Conservation (phyloP, 768 basidiomycete species). For the Clitopilus hobsonii region DNA sequence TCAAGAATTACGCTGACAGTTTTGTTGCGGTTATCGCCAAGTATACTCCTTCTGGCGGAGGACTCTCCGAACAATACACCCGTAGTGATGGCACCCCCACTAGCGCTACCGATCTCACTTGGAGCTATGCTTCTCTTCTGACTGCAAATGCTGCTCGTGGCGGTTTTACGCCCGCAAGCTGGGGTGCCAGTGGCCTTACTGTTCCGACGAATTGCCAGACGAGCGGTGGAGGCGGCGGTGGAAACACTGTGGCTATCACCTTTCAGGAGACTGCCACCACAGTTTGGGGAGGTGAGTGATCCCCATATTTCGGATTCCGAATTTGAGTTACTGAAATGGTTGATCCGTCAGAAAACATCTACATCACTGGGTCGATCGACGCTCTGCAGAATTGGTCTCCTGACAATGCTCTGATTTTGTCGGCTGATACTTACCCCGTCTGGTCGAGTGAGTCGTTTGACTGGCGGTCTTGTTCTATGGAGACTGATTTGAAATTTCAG, state of each 20-base stretch:
- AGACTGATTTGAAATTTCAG: conserved; percentile 25
- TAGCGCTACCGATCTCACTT: conserved; percentile 66
- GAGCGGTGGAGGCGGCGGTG: conserved; percentile 13
- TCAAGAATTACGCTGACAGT: conserved; percentile 60
- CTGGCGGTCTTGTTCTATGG: conserved; percentile 1
- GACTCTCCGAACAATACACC: conserved; percentile 61
- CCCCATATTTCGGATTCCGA: not conserved
- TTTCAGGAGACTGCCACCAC: conserved; percentile 68
- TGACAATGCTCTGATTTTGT: conserved; percentile 48
- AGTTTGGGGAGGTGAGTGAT: conserved; percentile 45
- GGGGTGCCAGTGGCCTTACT: conserved; percentile 60
- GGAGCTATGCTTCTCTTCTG: conserved; percentile 71
- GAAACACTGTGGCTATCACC: conserved; percentile 42
- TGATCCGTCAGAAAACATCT: conserved; percentile 54
- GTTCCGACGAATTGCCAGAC: conserved; percentile 43
- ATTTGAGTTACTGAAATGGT: not conserved
- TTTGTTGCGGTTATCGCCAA: conserved; percentile 52
- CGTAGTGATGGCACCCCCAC: conserved; percentile 42
- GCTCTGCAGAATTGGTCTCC: conserved; percentile 61
- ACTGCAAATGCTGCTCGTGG: conserved; percentile 51
- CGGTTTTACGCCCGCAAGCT: conserved; percentile 44
- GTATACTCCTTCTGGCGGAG: conserved; percentile 60
- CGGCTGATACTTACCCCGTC: conserved; percentile 52
- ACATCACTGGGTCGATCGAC: conserved; percentile 54
- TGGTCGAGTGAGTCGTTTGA: conserved; percentile 55